Evolutionary conservation across 371 early-diverging fungal genomes (phyloP), one percentile per base, ranked within the genome.

Genomic region (Mortierella sp.): DNA sequence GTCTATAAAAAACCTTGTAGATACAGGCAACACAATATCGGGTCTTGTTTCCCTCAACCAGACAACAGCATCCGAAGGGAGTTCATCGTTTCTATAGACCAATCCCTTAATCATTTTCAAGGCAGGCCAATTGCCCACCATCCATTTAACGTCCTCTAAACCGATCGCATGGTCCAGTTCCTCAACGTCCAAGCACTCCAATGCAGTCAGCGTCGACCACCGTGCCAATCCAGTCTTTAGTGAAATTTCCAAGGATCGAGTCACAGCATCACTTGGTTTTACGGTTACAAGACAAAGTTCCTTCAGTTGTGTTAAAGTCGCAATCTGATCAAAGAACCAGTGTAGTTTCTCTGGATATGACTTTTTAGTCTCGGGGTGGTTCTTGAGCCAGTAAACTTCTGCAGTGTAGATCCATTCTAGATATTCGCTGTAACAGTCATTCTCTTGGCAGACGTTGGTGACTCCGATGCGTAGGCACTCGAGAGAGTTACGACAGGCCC

Each of bases 291-390:
- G 61, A 39, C 55, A 54, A 5, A 72, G 35, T 35, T 66, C 73
- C 10, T 37, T 59, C 4, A 72, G 35, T 22, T 49, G 40, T 5
- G 28, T 40, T 16, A 72, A 24, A 2, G 10, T 6, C 0, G 54
- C 61, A 11, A 72, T 20, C 3, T 52, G 54, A 40, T 66, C 30
- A 51, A 37, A 72, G 22, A 72, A 39, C 72, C 72, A 72, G 22
- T 20, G 12, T 0, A 63, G 45, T 18, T n/a, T 22, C 3, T 62
- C 70, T 40, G 70, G 58, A 35, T 40, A 63, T 14, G 9, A 12
- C 14, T 43, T 35, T 26, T 54, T 12, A 24, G 24, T 26, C 54
- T 24, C n/a, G 12, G 26, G 24, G 12, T 54, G 54, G 5, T n/a
- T 24, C 5, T 26, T 12, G 24, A 54, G 8, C 54, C 54, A 54